Percentiles rank a stretch among this genome's conserved stretches.
phyloP scores from a whole-genome alignment of 306 rosid species.

The Neltuma alba region DNA sequence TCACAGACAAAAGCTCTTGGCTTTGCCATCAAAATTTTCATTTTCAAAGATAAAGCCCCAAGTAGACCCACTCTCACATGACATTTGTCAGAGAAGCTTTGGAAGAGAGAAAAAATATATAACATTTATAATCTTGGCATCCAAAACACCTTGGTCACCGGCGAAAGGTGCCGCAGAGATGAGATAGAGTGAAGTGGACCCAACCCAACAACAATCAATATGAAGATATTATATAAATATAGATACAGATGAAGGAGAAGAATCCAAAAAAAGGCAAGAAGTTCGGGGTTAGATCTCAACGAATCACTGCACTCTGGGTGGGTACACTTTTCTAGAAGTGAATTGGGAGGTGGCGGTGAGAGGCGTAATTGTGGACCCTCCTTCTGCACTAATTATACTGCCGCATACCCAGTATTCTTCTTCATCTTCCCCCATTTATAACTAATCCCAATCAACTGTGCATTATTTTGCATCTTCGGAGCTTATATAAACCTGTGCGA shows the following conservation, averaged over 20 bases:
- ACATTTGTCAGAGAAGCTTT: conserved; percentile 60
- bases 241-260: neutral
- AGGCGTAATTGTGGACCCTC: conserved; percentile 5
- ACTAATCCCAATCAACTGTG: conserved; percentile 34
- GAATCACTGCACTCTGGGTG: conserved; percentile 19
- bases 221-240: neutral
- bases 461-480: conserved; percentile 25
- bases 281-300: neutral
- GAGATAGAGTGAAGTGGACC: conserved; percentile 47
- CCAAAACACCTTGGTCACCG: conserved; percentile 19
- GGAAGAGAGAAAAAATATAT: conserved; percentile 14
- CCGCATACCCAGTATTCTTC: no score
- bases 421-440: neutral
- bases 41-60: conserved; percentile 38
- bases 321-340: conserved; percentile 48
- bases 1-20: conserved; percentile 30
- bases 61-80: conserved; percentile 80
- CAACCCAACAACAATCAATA: conserved; percentile 7
- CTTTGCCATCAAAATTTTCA: conserved; percentile 33
- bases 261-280: conserved; percentile 13
- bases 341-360: conserved; percentile 51
- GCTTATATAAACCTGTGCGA: conserved; percentile 36
- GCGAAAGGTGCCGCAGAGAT: conserved; percentile 32
- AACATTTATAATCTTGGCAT: conserved; percentile 2
- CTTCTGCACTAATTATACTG: conserved; percentile 18